phyloP scores from a whole-genome alignment of 495 filamentous ascomycete genomes.

The Xylaria cubensis region DNA sequence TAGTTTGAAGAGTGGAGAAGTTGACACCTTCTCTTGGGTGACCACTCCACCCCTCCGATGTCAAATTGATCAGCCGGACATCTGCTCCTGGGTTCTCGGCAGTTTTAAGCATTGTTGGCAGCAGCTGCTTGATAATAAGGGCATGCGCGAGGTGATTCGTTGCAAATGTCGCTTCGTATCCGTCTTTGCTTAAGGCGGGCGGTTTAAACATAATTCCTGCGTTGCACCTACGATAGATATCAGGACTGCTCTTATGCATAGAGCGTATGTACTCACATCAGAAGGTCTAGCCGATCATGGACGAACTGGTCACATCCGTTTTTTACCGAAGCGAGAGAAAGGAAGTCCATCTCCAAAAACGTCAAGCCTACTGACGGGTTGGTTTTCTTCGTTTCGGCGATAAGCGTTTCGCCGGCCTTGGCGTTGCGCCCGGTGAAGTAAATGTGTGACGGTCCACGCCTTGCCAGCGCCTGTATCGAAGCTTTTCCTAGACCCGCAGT shows the following conservation, averaged over 20 bases:
- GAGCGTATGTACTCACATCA: constrained; percentile 33
- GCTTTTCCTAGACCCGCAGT: constrained; percentile 61
- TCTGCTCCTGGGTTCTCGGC: constrained; percentile 46
- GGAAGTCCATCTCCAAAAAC: constrained; percentile 36
- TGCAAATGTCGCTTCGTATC: constrained; percentile 76
- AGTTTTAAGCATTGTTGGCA: constrained; percentile 64
- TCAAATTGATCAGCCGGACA: constrained; percentile 49
- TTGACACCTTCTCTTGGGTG: constrained; percentile 46
- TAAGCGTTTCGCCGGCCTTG: constrained; percentile 31
- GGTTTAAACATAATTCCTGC: constrained; percentile 71
- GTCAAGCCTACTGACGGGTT: constrained; percentile 28
- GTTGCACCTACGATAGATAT: constrained; percentile 49
- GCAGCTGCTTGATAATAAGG: constrained; percentile 66
- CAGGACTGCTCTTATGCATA: background rate
- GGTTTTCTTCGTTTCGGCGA: constrained; percentile 26
- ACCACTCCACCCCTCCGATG: constrained; percentile 40
- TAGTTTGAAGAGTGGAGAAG: constrained; percentile 48
- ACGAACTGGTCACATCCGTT: constrained; percentile 28
- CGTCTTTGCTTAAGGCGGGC: constrained; percentile 60
- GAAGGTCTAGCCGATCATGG: constrained; percentile 49
- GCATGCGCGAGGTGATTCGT: constrained; percentile 75
- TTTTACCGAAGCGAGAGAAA: constrained; percentile 33
- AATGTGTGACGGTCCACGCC: constrained; percentile 66
- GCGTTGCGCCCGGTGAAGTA: constrained; percentile 64
- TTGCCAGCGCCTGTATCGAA: constrained; percentile 65